phyloP scores from a whole-genome alignment of 169 alveolate species.

The Perkinsus chesapeaki region DNA sequence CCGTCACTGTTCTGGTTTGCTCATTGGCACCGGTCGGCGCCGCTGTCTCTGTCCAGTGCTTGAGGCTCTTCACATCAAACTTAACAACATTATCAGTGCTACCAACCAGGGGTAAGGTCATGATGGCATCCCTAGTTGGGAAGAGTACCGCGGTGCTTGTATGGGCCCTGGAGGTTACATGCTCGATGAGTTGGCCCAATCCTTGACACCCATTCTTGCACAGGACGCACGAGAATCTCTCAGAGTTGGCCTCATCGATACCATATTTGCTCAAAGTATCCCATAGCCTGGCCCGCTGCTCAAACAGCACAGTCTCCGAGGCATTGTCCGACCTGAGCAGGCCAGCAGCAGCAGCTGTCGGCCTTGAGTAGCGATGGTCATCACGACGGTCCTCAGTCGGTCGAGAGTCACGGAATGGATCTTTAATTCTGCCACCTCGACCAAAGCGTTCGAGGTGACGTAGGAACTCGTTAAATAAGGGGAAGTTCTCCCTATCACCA shows the following conservation, averaged over 20 bases:
- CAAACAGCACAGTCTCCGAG: neutral
- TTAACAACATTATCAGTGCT: neutral
- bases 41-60: neutral
- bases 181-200: neutral
- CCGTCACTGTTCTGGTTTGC: too few relatives aligned
- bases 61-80: neutral
- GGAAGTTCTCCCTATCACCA: neutral
- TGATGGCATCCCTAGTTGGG: neutral
- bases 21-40: neutral
- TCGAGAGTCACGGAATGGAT: neutral
- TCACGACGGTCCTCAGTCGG: neutral
- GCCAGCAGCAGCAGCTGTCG: too few relatives aligned
- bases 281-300: neutral
- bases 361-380: neutral
- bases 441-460: neutral
- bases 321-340: neutral
- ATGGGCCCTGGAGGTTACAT: neutral
- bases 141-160: neutral
- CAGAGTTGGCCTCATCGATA: neutral
- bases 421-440: neutral
- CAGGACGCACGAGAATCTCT: neutral
- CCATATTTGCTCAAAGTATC: neutral
- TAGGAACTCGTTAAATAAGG: neutral
- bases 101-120: neutral
- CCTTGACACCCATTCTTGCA: neutral